Percentiles rank a stretch among this genome's conserved stretches.
These are phyloP conservation scores for Didymella exigua DNA, from an alignment of 2,329 filamentous ascomycete genomes.

Conservation along the genomic window DNA sequence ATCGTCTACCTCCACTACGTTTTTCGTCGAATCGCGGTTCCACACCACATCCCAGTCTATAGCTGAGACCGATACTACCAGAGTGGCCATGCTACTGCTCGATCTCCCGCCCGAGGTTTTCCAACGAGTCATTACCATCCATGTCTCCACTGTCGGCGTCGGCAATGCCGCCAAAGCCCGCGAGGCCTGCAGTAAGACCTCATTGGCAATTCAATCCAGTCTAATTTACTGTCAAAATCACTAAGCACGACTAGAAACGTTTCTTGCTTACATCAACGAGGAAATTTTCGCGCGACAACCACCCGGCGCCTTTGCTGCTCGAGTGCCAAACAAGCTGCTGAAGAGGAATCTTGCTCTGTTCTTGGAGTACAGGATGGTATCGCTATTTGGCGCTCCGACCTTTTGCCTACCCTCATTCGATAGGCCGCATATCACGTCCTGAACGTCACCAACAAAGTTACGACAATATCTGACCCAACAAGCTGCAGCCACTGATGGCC, in stretches of 20 bases:
- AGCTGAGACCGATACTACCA: not conserved
- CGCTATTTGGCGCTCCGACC: too few relatives aligned
- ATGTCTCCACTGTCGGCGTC: not conserved
- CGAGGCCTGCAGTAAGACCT: not conserved
- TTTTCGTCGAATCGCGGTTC: too few relatives aligned
- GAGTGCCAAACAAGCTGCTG: not conserved
- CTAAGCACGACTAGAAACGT: too few relatives aligned
- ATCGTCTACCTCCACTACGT: too few relatives aligned
- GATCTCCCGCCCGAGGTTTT: slow-evolving; percentile 9
- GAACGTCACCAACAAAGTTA: too few relatives aligned
- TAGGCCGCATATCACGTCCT: too few relatives aligned
- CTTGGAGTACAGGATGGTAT: too few relatives aligned
- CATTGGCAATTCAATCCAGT: not conserved
- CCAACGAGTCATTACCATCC: not conserved
- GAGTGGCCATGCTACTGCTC: not conserved
- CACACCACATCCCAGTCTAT: too few relatives aligned
- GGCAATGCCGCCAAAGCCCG: not conserved
- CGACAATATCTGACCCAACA: too few relatives aligned
- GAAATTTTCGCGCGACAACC: slow-evolving; percentile 1
- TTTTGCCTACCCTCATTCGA: too few relatives aligned
- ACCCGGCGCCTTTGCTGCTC: not conserved
- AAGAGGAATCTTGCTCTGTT: not conserved
- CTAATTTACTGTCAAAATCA: too few relatives aligned
- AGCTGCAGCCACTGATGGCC: too few relatives aligned
- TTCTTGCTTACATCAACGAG: slow-evolving; percentile 1